Evolutionary conservation across 345 rosid species (phyloP).

Genomic region (Boechera retrofracta): DNA sequence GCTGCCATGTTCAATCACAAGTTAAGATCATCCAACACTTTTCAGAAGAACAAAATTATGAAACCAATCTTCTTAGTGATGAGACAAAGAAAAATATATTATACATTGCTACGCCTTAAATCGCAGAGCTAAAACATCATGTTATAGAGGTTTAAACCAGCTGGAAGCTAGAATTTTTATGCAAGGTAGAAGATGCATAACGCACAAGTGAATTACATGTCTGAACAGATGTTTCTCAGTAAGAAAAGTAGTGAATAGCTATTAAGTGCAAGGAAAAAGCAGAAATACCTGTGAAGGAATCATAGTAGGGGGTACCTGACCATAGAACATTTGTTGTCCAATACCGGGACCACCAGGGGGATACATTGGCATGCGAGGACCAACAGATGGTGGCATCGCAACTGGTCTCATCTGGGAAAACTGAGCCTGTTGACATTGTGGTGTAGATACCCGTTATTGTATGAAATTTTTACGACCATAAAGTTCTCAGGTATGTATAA

Average conservation of each 20-base stretch:
- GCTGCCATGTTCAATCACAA: constrained; percentile 49
- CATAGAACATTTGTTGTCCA: constrained; percentile 87
- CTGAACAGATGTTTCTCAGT: constrained; percentile 53
- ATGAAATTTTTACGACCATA: neutral
- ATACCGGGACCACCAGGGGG: constrained; percentile 80
- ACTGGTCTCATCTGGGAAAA: constrained; percentile 88
- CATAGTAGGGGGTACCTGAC: constrained; percentile 83
- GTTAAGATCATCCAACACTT: constrained; percentile 9
- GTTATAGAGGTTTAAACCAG: neutral
- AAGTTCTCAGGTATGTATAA: neutral
- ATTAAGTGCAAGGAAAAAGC: neutral
- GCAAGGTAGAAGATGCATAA: neutral
- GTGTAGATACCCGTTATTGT: neutral
- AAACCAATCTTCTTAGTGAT: neutral
- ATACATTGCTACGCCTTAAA: neutral
- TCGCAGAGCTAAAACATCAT: neutral
- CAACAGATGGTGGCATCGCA: constrained; percentile 74
- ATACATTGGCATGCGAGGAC: constrained; percentile 85
- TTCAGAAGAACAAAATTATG: neutral
- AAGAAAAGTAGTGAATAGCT: constrained; percentile 50
- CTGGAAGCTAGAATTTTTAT: neutral
- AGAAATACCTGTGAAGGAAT: constrained; percentile 75
- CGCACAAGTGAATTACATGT: neutral
- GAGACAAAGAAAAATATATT: neutral
- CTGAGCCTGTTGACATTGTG: constrained; percentile 63